Evolutionary conservation across 805 yeast genomes (phyloP), one percentile per base, ranked within the genome.

Genomic region (Groenewaldozyma salmanticensis): DNA sequence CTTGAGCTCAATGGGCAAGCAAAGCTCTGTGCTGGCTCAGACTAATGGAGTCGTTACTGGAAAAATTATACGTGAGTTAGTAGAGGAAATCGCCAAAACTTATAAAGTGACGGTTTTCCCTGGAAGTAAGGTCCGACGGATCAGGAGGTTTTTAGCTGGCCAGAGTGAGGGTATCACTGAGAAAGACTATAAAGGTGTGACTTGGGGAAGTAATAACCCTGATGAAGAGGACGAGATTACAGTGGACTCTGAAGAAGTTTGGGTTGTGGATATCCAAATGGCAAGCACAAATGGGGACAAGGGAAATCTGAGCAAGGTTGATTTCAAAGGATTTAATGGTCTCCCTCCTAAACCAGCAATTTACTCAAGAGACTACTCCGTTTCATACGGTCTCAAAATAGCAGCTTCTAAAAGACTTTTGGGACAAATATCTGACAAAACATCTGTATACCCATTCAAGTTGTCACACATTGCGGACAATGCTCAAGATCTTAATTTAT

Each of bases 141-240:
- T 88, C 43, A 76, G 95, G 68, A 76, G 97, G 58, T 92, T 90
- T 55, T 74, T 92, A 57, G 94, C 95, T 31, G 98, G 98, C 40
- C 98, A 92, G 68, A 80, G 88, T 44, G 94, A 86, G 57, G 92
- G 87, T 42, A 92, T 87, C 49, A 90, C 88, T 31, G 98, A 90
- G 66, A 74, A 79, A 57, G 95, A 85, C 50, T 84, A 82, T 65
- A 88, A 90, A 63, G 96, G 95, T 57, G 94, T 88, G 4, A 55
- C 49, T 15, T 66, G 71, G 71, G 51, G 49, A 27, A 49, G 50
- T 27, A 37, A 35, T 19, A 31, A 24, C 9, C 22, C 29, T 7
- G 31, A 39, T 5, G 42, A 36, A 5, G 50, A 39, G 24, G 29
- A 38, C 5, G 41, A 55, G 40, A 22, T 36, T 42, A 64, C 65